These are phyloP conservation scores for Talaromyces sp. DNA, from an alignment of 2,329 filamentous ascomycete genomes.

Conservation along the genomic window DNA sequence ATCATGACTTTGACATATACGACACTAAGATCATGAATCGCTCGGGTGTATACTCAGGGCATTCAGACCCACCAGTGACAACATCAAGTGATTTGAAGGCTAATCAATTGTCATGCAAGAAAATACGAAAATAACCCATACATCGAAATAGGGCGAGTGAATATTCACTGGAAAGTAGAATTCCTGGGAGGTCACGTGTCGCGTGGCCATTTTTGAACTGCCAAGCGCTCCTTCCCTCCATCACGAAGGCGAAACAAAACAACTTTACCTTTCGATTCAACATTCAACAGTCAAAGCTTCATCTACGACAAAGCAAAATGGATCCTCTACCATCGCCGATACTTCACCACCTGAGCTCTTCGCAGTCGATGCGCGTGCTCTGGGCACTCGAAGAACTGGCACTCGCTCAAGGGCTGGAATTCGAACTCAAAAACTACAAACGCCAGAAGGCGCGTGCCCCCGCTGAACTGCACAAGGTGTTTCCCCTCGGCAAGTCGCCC, in stretches of 20 bases:
- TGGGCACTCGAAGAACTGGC: conserved; percentile 23
- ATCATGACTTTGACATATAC: neutral
- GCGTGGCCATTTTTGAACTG: neutral
- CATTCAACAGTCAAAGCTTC: neutral
- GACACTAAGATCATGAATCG: neutral
- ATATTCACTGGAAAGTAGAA: neutral
- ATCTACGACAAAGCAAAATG: neutral
- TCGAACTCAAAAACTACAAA: conserved; percentile 17
- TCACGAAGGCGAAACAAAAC: neutral
- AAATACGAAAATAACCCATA: neutral
- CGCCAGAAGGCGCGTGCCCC: conserved; percentile 12
- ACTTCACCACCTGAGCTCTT: conserved; percentile 19
- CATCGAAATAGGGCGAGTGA: neutral
- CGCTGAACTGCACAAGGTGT: conserved; percentile 14
- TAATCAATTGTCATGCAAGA: neutral
- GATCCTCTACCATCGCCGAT: conserved; percentile 10
- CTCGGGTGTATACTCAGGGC: neutral
- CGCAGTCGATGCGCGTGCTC: conserved; percentile 16
- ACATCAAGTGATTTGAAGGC: neutral
- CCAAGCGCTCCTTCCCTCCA: neutral
- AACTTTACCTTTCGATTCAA: too few species aligned
- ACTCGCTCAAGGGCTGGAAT: conserved; percentile 13
- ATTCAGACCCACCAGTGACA: neutral
- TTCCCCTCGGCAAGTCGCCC: conserved; percentile 21
- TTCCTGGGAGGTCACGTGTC: neutral